Conservation (phyloP, 228 moss, liverwort and hornwort species). For the Sphagnum fallax region DNA sequence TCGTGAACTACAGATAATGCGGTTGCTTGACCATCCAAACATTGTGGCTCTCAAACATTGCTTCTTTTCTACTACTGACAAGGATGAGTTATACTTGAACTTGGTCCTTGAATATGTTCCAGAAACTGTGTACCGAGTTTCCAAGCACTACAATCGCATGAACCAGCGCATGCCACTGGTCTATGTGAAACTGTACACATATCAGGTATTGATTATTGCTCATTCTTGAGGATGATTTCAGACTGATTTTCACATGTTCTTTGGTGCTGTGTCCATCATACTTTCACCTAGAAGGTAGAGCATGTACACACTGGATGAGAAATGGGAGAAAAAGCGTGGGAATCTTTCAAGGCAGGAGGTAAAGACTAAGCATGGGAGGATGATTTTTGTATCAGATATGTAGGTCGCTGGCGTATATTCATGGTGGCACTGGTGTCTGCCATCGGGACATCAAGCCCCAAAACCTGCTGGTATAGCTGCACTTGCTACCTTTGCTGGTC, state of each 20-base stretch:
- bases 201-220: background rate
- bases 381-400: conserved; percentile 22
- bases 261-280: no score
- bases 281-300: no score
- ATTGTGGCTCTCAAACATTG: conserved; percentile 57
- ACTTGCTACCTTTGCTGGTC: no score
- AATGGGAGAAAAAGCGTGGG: no score
- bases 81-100: conserved; percentile 12
- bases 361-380: no score
- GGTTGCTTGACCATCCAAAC: conserved; percentile 50
- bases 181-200: conserved; percentile 8
- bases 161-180: conserved; percentile 5
- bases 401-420: conserved; percentile 54
- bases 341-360: no score
- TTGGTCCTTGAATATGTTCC: conserved; percentile 10
- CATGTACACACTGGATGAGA: no score
- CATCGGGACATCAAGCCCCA: conserved; percentile 62
- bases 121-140: conserved; percentile 5
- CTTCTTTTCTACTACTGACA: conserved; percentile 41
- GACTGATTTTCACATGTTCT: no score
- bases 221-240: no score
- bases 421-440: conserved; percentile 55
- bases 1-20: conserved; percentile 55
- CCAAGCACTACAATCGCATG: conserved; percentile 3
- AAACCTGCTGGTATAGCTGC: conserved; percentile 35